Evolutionary conservation across 805 yeast species (phyloP).

Genomic region (Yarrowia bubula): DNA sequence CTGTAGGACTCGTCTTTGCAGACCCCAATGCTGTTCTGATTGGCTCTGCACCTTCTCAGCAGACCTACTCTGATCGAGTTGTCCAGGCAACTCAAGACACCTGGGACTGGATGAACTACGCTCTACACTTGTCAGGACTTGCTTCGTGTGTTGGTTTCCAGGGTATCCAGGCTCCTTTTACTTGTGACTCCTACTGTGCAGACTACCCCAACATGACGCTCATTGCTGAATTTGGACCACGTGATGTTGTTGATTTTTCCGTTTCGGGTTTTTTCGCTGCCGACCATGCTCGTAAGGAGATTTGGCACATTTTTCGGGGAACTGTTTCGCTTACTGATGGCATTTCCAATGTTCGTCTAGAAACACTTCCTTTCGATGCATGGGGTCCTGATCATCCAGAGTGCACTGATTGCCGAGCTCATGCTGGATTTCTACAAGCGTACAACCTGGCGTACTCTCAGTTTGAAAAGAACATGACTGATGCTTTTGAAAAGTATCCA

Average conservation of each 20-base stretch:
- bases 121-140: slow-evolving; percentile 1
- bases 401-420: neutral
- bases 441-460: neutral
- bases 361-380: neutral
- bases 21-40: neutral
- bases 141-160: slow-evolving; percentile 9
- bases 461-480: neutral
- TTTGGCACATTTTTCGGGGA: neutral
- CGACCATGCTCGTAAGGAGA: neutral
- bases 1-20: neutral
- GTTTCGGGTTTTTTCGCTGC: neutral
- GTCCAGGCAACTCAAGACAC: neutral
- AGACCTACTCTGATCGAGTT: neutral
- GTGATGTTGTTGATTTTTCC: neutral
- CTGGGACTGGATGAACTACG: slow-evolving; percentile 19
- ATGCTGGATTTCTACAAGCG: neutral
- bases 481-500: neutral
- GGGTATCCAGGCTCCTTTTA: neutral
- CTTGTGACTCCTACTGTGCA: neutral
- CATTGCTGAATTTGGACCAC: neutral
- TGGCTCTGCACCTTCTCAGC: neutral
- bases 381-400: slow-evolving; percentile 2
- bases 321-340: neutral
- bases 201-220: neutral
- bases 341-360: neutral